Base-by-base conservation (phyloP, 2,329 filamentous ascomycete genomes). In the Alternaria postmessia region DNA sequence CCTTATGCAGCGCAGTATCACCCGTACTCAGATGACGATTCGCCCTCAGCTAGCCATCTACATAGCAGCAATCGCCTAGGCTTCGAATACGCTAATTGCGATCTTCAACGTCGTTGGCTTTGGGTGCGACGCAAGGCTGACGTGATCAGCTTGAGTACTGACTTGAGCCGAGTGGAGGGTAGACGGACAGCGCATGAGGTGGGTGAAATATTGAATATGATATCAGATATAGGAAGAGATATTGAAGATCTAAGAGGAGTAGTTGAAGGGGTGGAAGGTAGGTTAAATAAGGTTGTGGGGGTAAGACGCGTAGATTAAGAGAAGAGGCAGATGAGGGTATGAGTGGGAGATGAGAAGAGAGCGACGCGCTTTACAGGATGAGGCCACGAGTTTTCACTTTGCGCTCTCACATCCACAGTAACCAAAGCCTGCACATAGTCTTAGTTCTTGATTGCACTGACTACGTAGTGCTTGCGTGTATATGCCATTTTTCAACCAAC, bases 41-140 rank as follows among this genome's bases (percentile, higher is more conserved):
- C 43, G 5, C 54, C 58, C 0, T 20, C 54, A 20, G 62, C 41
- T 5, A 51, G 58, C 1, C 57, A 63, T 34, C 51, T 69, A 24
- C 53, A 56, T 11, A 64, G 68, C 14, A 72, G 72, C 3, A 75
- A 76, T 32, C 62, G 72, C 12, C 61, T 69, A 16, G 63, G 63
- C 2, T 66, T 61, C 6, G 70, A 77, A 47, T 81, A 81, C 54
- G 65, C 65, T 12, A 66, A 74, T 1, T 76, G 77, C 39, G 74
- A 72, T 5, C 65, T 80, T 1, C 65, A 67, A 26, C 72, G 76
- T 61, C 63, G 81, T 11, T 71, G 76, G 52, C 41, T 73, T 14
- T 81, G 80, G 80, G 59, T 81, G 41, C 68, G 68, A 32, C 64
- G 69, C 49, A 81, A 80, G 58, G 63, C 69, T 3, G 73, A 76